Percentiles rank a stretch among this genome's conserved stretches.
These are phyloP conservation scores for Rhinocladiella mackenziei DNA, from an alignment of 2,329 filamentous ascomycete genomes.

Conservation along the genomic window DNA sequence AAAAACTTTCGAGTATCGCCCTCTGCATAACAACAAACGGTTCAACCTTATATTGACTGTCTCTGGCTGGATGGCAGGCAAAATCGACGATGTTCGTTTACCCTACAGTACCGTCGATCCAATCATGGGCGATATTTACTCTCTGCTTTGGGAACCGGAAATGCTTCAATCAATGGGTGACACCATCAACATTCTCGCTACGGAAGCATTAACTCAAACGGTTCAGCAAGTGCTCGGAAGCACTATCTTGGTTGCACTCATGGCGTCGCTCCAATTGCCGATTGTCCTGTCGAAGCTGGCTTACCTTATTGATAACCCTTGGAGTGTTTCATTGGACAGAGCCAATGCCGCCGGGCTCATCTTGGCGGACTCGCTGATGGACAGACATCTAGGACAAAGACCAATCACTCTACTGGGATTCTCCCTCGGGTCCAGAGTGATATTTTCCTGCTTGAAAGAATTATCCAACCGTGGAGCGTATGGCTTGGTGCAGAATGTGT, in stretches of 20 bases:
- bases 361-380: conserved; percentile 87
- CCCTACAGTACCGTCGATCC: conserved; percentile 96
- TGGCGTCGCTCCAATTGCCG: conserved; percentile 90
- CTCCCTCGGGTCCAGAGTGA: conserved; percentile 85
- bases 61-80: conserved; percentile 97
- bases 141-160: conserved; percentile 94
- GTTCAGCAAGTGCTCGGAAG: conserved; percentile 91
- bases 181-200: conserved; percentile 96
- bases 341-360: conserved; percentile 86
- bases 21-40: conserved; percentile 94
- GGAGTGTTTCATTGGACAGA: conserved; percentile 91
- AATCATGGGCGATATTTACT: conserved; percentile 97
- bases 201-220: conserved; percentile 94
- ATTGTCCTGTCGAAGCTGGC: conserved; percentile 88
- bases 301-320: conserved; percentile 97
- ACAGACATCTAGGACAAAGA: conserved; percentile 82
- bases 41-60: conserved; percentile 94
- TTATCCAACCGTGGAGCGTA: conserved; percentile 77
- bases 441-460: conserved; percentile 86
- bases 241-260: conserved; percentile 80
- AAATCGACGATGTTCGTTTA: conserved; percentile 90
- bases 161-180: conserved; percentile 98
- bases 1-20: conserved; percentile 93
- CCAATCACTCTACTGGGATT: conserved; percentile 93
- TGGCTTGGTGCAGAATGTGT: conserved; percentile 90